Base-by-base conservation (phyloP, 306 rosid genomes). In the Gynostemma pentaphyllum region DNA sequence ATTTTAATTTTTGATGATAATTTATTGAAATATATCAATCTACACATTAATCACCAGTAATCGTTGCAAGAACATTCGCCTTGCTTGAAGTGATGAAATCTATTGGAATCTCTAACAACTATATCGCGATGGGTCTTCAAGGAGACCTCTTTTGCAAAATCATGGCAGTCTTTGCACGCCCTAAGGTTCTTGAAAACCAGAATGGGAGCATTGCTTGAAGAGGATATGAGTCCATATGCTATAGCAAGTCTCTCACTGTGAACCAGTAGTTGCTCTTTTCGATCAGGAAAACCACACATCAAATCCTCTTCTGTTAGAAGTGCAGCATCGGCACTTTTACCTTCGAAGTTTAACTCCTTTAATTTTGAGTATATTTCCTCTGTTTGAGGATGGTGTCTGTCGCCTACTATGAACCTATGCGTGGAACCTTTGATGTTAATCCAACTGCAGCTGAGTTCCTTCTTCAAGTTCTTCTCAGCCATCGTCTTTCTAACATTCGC, bases 191-290 rank as follows among this genome's bases (percentile, higher is more conserved):
- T 85, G 60, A 72, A 81, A 64, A 82, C 66, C 68, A 65, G 26
- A 54, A 85, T 62, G 51, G 83, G 85, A 51, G 71, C 61, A 30
- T 75, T 73, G 16, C 63, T 68, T 44, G 75, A 18, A 10, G 63
- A 69, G 63, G 75, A 77, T 61, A 85, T 75, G 9, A 82, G 77
- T 50, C 82, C 87, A 75, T 68, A 82, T 44, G 83, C 83, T 40
- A 85, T 71, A 52, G 87, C 85, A 1, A 85, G 70, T 77, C 87
- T 79, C 77, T 85, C 91, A 32, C 85, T 77, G 27, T 79, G 83
- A 62, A 75, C 82, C 76, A 79, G 79, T 56, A 77, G 75, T 68
- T 79, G 82, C 46, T 68, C 78, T 72, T 79, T 71, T 42, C 87
- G 57, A 47, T 77, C 85, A 14, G 73, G 51, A 45, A 73, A 79